These are phyloP conservation scores for Bruguiera gymnorhiza DNA, from an alignment of 345 rosid genomes.

Conservation along the genomic window DNA sequence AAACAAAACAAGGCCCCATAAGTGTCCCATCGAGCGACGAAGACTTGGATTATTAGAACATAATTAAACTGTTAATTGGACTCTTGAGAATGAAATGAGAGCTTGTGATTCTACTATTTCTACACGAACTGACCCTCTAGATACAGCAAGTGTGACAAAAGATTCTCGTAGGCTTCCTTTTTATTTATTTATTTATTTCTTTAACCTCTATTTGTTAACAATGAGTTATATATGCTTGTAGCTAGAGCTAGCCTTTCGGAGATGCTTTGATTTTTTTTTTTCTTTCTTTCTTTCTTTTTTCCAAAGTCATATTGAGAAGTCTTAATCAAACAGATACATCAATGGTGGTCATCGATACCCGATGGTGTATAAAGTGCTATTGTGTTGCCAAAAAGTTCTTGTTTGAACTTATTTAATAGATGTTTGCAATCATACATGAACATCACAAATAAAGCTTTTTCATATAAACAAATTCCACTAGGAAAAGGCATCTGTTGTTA, in stretches of 20 bases:
- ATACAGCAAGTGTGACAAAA: slow-evolving; percentile 5
- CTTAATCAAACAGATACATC: slow-evolving; percentile 43
- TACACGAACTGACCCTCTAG: background rate
- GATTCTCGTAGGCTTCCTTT: background rate
- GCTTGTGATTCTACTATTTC: slow-evolving; percentile 23
- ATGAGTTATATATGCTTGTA: slow-evolving; percentile 9
- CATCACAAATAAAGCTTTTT: slow-evolving; percentile 18
- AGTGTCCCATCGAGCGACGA: slow-evolving; percentile 41
- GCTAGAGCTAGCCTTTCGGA: slow-evolving; percentile 2
- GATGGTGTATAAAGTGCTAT: slow-evolving; percentile 33
- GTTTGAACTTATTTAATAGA: slow-evolving; percentile 41
- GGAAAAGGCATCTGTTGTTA: background rate
- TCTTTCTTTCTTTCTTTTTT: background rate
- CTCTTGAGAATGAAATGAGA: background rate
- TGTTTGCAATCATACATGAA: slow-evolving; percentile 30
- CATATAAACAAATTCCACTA: background rate
- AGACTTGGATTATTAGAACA: slow-evolving; percentile 13
- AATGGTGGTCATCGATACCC: slow-evolving; percentile 34
- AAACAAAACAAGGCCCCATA: slow-evolving; percentile 32
- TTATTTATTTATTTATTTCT: background rate
- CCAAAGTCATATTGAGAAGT: slow-evolving; percentile 21
- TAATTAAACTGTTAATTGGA: background rate
- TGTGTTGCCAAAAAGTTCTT: slow-evolving; percentile 39
- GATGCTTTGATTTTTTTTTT: background rate
- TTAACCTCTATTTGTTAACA: background rate